Evolutionary conservation across 1,284 basidiomycete genomes (phyloP).

Genomic region (Ceratobasidium sp.): DNA sequence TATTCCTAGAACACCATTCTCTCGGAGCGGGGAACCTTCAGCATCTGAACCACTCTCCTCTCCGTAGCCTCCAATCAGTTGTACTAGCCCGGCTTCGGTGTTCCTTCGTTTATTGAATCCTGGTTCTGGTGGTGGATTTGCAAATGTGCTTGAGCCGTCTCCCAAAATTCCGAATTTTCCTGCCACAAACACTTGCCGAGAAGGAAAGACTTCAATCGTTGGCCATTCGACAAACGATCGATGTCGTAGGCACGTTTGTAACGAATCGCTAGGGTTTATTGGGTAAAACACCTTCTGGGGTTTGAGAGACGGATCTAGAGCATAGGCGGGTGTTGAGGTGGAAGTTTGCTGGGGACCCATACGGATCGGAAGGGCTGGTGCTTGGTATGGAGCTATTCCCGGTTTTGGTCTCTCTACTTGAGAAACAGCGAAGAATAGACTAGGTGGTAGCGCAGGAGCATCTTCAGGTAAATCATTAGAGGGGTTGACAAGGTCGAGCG

Average conservation of each 20-base stretch:
- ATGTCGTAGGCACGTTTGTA: slow-evolving; percentile 61
- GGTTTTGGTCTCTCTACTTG: slow-evolving; percentile 41
- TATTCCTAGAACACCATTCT: slow-evolving; percentile 55
- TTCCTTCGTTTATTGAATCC: slow-evolving; percentile 47
- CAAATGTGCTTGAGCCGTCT: slow-evolving; percentile 61
- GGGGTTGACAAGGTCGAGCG: slow-evolving; percentile 55
- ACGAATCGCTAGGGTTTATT: slow-evolving; percentile 59
- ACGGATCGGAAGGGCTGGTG: slow-evolving; percentile 24
- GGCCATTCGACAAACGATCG: slow-evolving; percentile 83
- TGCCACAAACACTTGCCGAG: slow-evolving; percentile 60
- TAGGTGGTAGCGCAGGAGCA: background rate
- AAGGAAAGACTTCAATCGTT: slow-evolving; percentile 74
- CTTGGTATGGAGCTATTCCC: slow-evolving; percentile 15
- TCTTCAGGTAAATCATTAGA: slow-evolving; percentile 43
- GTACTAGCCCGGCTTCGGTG: slow-evolving; percentile 37
- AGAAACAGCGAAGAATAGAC: slow-evolving; percentile 40
- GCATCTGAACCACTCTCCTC: slow-evolving; percentile 31
- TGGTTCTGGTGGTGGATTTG: slow-evolving; percentile 50
- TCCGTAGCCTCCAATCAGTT: slow-evolving; percentile 13
- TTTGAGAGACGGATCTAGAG: slow-evolving; percentile 18
- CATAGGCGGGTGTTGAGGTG: slow-evolving; percentile 44
- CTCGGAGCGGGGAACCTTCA: background rate
- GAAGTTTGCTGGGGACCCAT: slow-evolving; percentile 9
- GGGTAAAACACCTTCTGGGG: slow-evolving; percentile 59
- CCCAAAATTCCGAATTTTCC: slow-evolving; percentile 61